A percentile compares a stretch with the other conserved stretches of the same genome.
Conservation (phyloP, 768 basidiomycete species). For the Collybia sp. region DNA sequence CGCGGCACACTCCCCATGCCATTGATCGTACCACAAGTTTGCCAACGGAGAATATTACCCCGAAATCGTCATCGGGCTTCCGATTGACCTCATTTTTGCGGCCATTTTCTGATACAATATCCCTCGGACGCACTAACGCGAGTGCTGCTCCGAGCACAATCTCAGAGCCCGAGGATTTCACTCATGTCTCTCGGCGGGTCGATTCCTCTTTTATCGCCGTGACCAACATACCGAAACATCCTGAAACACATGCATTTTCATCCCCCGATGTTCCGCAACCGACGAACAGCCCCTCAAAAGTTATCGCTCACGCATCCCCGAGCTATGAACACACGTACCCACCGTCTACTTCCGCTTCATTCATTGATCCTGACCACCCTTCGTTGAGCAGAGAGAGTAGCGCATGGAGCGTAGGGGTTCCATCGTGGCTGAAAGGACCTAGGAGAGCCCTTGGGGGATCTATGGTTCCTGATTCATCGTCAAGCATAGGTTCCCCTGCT, state of each 20-base stretch:
- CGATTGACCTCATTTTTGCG: slow-evolving; percentile 60
- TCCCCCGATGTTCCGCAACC: neutral
- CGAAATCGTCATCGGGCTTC: slow-evolving; percentile 45
- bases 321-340: slow-evolving; percentile 71
- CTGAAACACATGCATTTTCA: no score
- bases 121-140: slow-evolving; percentile 20
- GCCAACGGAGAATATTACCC: slow-evolving; percentile 23
- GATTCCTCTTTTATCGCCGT: slow-evolving; percentile 59
- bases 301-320: neutral
- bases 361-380: slow-evolving; percentile 41
- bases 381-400: slow-evolving; percentile 45
- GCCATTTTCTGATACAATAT: slow-evolving; percentile 56
- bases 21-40: slow-evolving; percentile 37
- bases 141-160: slow-evolving; percentile 22
- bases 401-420: slow-evolving; percentile 64
- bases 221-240: slow-evolving; percentile 37
- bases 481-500: slow-evolving; percentile 23
- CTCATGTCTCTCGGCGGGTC: slow-evolving; percentile 58
- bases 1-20: slow-evolving; percentile 28
- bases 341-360: slow-evolving; percentile 55
- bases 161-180: slow-evolving; percentile 57
- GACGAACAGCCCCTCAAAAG: slow-evolving; percentile 7
- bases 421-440: slow-evolving; percentile 61
- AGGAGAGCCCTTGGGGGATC: slow-evolving; percentile 35
- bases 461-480: slow-evolving; percentile 18